These are phyloP conservation scores for Kregervanrija fluxuum DNA, from an alignment of 805 yeast species.

Conservation along the genomic window DNA sequence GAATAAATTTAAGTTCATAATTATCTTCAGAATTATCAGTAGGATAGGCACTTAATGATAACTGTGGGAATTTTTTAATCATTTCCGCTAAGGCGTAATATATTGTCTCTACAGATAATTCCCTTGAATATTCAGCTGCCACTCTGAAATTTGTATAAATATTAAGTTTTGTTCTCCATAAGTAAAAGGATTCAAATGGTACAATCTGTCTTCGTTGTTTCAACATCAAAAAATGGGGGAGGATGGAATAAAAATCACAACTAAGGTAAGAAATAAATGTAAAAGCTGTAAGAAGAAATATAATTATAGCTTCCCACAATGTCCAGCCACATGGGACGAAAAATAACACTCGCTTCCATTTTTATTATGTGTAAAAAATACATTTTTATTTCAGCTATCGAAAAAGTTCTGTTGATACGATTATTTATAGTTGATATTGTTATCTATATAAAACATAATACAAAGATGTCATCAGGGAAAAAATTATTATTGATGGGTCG, in stretches of 20 bases:
- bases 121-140: conserved; percentile 1
- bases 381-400: no score
- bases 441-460: no score
- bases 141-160: conserved; percentile 5
- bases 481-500: conserved; percentile 77
- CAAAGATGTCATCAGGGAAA: conserved; percentile 33
- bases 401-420: no score
- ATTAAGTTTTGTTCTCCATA: conserved; percentile 6
- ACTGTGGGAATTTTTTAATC: conserved; percentile 8
- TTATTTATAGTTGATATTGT: no score
- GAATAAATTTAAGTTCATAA: conserved; percentile 2
- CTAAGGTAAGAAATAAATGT: no score
- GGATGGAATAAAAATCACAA: no score
- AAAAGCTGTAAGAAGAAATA: no score
- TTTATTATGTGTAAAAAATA: no score
- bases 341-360: no score
- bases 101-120: conserved; percentile 1
- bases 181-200: conserved; percentile 5
- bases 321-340: no score
- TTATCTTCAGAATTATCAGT: not conserved
- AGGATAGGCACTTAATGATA: conserved; percentile 6
- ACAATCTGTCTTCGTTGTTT: not conserved
- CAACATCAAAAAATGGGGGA: no score
- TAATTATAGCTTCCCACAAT: no score
- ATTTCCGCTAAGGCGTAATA: conserved; percentile 7